Evolutionary conservation across 371 early-diverging fungal genomes (phyloP).

Genomic region (Circinella minor): DNA sequence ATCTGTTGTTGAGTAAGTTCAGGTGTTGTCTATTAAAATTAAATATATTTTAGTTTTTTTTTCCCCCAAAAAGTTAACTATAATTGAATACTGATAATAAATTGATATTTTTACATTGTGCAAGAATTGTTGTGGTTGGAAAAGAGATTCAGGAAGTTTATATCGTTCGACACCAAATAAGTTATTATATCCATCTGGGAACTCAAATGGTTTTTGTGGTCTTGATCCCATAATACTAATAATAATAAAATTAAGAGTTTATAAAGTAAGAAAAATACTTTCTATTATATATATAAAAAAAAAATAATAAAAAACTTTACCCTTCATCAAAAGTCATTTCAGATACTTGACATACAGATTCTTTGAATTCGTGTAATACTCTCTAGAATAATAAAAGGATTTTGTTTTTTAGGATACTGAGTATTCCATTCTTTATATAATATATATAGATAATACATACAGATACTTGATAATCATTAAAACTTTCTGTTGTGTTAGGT

Average conservation of each 20-base stretch:
- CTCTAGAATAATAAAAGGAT: conserved; percentile 34
- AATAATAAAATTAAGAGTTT: no score
- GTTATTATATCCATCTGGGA: conserved; percentile 93
- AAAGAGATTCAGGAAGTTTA: conserved; percentile 83
- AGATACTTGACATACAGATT: conserved; percentile 87
- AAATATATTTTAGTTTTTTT: neutral
- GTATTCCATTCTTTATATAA: neutral
- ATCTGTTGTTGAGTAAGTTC: conserved; percentile 38
- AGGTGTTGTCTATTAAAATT: neutral
- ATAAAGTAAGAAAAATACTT: no score
- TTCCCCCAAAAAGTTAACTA: neutral
- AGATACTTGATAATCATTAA: conserved; percentile 68
- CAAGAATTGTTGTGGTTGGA: conserved; percentile 68
- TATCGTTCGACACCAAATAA: conserved; percentile 83
- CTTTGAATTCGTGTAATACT: conserved; percentile 90
- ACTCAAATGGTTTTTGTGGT: conserved; percentile 87
- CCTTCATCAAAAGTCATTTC: conserved; percentile 72
- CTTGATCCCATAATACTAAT: conserved; percentile 57
- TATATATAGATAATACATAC: conserved; percentile 32
- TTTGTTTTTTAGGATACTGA: neutral
- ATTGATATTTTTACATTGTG: conserved; percentile 20
- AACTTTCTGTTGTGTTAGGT: conserved; percentile 69
- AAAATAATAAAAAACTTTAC: conserved; percentile 55
- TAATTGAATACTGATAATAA: neutral
- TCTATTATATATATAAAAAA: no score